Conservation (phyloP, 179 eudicot species). For the Sideroxylon spinosum region DNA sequence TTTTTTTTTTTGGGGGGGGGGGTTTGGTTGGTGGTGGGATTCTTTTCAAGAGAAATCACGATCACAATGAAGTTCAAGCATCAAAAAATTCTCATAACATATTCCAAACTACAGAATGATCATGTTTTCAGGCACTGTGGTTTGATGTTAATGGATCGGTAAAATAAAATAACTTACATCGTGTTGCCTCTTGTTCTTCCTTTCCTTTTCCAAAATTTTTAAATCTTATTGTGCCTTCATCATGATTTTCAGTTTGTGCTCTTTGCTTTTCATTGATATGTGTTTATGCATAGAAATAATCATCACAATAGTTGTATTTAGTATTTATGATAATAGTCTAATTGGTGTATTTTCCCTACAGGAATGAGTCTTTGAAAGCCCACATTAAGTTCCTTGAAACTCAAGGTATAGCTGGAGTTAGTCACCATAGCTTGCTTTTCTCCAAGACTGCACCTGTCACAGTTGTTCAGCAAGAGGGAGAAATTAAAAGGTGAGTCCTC, state of each 20-base stretch:
- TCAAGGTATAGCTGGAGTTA: conserved; percentile 88
- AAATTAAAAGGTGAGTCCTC: conserved; percentile 43
- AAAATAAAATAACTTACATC: not conserved
- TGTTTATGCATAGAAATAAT: not conserved
- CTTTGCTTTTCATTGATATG: not conserved
- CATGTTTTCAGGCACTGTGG: not conserved
- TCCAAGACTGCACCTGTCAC: conserved; percentile 80
- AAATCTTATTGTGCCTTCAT: not conserved
- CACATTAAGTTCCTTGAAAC: conserved; percentile 77
- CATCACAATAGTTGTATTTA: not conserved
- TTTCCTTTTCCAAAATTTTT: not conserved
- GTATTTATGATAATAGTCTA: no score
- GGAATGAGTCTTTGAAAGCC: conserved; percentile 61
- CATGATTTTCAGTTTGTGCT: not conserved
- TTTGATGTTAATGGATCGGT: not conserved
- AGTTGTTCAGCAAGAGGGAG: conserved; percentile 43
- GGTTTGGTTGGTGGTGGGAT: no score
- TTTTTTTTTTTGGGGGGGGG: no score
- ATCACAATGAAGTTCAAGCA: no score
- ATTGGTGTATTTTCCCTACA: conserved; percentile 19
- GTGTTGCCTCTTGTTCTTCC: not conserved
- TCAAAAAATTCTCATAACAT: no score
- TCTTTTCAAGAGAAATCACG: no score
- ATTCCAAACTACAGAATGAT: not conserved
- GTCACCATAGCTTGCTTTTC: conserved; percentile 92